Conservation (phyloP, 495 filamentous ascomycete species). For the Penicillium pulvis region DNA sequence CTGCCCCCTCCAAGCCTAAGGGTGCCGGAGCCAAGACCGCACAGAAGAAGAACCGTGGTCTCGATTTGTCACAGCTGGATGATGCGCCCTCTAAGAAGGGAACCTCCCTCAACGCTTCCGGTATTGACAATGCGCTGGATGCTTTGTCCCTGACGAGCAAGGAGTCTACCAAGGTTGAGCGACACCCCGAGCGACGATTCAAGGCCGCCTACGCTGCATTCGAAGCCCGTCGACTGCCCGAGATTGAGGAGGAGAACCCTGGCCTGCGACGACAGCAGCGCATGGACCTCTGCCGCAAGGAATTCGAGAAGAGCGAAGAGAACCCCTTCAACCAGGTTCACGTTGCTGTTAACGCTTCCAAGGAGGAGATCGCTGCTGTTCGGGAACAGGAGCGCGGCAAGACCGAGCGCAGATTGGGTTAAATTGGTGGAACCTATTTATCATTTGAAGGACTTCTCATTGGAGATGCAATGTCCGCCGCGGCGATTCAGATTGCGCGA, state of each 20-base stretch:
- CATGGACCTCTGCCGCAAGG: conserved; percentile 75
- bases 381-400: conserved; percentile 68
- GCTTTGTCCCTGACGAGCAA: conserved; percentile 66
- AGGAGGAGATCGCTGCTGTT: conserved; percentile 73
- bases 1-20: conserved; percentile 58
- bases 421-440: neutral
- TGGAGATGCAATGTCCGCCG: neutral
- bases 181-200: conserved; percentile 81
- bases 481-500: neutral
- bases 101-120: conserved; percentile 69
- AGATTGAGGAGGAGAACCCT: conserved; percentile 79
- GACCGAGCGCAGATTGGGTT: conserved; percentile 67
- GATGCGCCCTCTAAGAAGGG: conserved; percentile 47
- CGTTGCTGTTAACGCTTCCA: conserved; percentile 71
- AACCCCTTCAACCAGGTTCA: conserved; percentile 90
- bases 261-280: conserved; percentile 80
- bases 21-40: conserved; percentile 61
- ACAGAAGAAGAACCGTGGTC: conserved; percentile 65
- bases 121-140: conserved; percentile 90
- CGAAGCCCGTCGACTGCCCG: conserved; percentile 79
- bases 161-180: conserved; percentile 68
- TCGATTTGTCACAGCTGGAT: conserved; percentile 72
- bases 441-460: neutral
- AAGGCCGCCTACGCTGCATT: conserved; percentile 87
- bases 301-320: conserved; percentile 89